Percentiles rank a stretch among this genome's conserved stretches.
Conservation (phyloP, 306 rosid genomes). For the Trifolium fragiferum region DNA sequence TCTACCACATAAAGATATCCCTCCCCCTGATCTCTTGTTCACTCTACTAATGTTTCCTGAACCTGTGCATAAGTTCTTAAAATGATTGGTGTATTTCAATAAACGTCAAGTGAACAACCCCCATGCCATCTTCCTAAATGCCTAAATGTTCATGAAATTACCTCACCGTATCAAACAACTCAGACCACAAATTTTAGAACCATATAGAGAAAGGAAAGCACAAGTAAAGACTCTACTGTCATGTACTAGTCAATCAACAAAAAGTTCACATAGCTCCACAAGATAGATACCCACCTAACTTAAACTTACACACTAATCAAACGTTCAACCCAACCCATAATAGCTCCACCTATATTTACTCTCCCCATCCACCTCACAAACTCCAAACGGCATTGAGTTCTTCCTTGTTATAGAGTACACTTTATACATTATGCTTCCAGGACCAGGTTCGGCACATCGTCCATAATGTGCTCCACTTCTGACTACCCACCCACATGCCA, state of each 20-base stretch:
- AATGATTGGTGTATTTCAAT: background rate
- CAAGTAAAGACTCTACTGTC: background rate
- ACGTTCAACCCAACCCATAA: background rate
- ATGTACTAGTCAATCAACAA: background rate
- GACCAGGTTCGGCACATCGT: background rate
- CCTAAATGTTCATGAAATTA: background rate
- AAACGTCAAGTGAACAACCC: background rate
- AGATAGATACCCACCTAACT: background rate
- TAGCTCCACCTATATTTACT: background rate
- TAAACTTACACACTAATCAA: background rate
- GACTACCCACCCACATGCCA: background rate
- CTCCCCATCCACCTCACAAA: background rate
- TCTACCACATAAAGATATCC: background rate
- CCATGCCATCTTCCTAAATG: background rate
- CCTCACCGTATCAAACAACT: background rate
- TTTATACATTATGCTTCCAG: background rate
- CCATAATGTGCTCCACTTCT: constrained; percentile 12
- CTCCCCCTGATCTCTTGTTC: background rate
- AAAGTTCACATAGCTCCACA: background rate
- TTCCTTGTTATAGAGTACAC: background rate
- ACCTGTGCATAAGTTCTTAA: constrained; percentile 7
- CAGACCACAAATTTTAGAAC: background rate
- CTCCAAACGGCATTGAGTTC: background rate
- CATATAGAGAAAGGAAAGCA: background rate
- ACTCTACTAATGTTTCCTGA: background rate